Evolutionary conservation across 768 basidiomycete genomes (phyloP), one percentile per base, ranked within the genome.

Genomic region (Leccinum longicurvipes): DNA sequence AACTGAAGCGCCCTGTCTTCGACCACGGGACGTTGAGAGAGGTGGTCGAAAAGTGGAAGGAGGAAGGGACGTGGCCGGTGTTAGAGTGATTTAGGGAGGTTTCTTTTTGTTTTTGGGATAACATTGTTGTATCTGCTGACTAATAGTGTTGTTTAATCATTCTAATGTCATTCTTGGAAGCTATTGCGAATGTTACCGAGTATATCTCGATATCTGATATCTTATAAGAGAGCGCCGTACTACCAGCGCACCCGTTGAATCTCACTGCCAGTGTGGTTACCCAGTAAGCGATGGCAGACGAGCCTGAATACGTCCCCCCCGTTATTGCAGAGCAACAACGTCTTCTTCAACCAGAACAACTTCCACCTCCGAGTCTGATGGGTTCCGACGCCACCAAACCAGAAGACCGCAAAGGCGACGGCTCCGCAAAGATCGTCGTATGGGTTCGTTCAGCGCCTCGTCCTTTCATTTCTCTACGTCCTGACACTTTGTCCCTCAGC

Each of bases 1-100:
- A 79, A 59, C 73, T 91, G 47, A 80, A 77, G 60, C 74, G 74
- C 31, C 89, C 92, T 1, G 63, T 78, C 32, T 84, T 93, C 64
- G 78, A 76, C 62, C 80, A 80, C 46, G 83, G 83, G 17, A 74
- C 79, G 7, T 67, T 93, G 51, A 74, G 77, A 64, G 89, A 92
- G 54, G 77, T 90, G 28, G 80, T 93, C 31, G 85, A 87, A 63
- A 87, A 87, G 68, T 92, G 87, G 84, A 90, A 87, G 67, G 83
- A 71, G 14, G 91, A 93, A 62, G 83, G 85, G 39, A 56, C 72
- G 0, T 71, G 70, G 70, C 70, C 72, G 12, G 59, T 57, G 48
- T 34, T 72, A 48, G 61, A 39, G n/a, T 39, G n/a, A n/a, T n/a
- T n/a, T n/a, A 39, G 34, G 15, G 17, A 7, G 1, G 19, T 41